phyloP scores from a whole-genome alignment of 164 flowering plant species.

The Liquidambar formosana region DNA sequence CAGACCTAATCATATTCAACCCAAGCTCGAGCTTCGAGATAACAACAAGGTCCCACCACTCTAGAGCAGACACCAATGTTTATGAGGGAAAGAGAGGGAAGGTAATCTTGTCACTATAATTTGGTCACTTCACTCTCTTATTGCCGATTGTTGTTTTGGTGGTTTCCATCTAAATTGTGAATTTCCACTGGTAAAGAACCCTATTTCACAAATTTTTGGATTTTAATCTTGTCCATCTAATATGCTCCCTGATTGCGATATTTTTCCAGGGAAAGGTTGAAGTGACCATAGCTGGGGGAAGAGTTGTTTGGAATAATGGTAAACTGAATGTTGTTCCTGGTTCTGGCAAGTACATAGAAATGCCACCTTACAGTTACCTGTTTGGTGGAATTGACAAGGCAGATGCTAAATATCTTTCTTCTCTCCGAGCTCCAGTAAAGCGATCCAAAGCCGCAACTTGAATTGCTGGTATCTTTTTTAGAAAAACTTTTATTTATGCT shows the following conservation, averaged over 20 bases:
- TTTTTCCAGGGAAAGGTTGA: conserved; percentile 83
- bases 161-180: too few relatives aligned
- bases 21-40: conserved; percentile 83
- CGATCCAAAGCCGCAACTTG: conserved; percentile 37
- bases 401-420: conserved; percentile 69
- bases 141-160: neutral
- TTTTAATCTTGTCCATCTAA: too few relatives aligned
- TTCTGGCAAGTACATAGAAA: conserved; percentile 73
- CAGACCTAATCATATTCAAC: conserved; percentile 86
- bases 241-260: neutral
- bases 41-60: conserved; percentile 70
- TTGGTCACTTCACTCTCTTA: neutral
- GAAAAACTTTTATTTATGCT: too few relatives aligned
- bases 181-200: too few relatives aligned
- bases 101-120: conserved; percentile 40
- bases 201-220: too few relatives aligned
- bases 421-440: conserved; percentile 76
- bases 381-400: conserved; percentile 67
- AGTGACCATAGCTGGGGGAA: conserved; percentile 91
- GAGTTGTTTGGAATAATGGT: conserved; percentile 79
- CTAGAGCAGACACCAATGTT: conserved; percentile 83
- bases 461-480: too few relatives aligned
- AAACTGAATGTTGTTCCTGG: conserved; percentile 74
- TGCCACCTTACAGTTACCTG: conserved; percentile 77
- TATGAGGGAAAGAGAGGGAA: conserved; percentile 81